Conservation (phyloP, 306 rosid species). For the Trifolium pratense region DNA sequence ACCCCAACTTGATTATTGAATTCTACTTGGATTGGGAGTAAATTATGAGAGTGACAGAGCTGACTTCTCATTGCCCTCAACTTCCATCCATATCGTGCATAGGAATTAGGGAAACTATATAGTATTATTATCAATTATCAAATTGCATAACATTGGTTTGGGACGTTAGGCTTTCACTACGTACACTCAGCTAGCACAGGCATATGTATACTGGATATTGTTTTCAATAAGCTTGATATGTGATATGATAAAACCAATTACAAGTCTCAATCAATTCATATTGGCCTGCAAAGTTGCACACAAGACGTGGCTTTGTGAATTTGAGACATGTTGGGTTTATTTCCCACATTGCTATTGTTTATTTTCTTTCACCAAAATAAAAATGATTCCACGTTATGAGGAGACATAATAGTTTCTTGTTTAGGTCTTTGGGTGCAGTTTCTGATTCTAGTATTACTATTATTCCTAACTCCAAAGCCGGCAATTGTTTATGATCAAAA, state of each 20-base stretch:
- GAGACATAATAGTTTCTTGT: constrained; percentile 27
- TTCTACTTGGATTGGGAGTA: background rate
- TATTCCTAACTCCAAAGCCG: constrained; percentile 20
- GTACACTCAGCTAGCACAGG: background rate
- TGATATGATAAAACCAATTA: background rate
- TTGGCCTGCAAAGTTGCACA: constrained; percentile 33
- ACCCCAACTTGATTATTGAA: background rate
- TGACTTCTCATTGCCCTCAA: background rate
- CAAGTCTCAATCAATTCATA: background rate
- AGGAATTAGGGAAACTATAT: background rate
- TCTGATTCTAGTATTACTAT: background rate
- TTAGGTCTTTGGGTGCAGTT: constrained; percentile 9
- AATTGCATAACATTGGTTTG: background rate
- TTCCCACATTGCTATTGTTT: constrained; percentile 12
- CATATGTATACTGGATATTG: background rate
- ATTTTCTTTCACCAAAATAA: background rate
- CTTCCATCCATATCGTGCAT: constrained; percentile 8
- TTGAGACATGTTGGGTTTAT: constrained; percentile 35
- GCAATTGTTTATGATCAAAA: constrained; percentile 17
- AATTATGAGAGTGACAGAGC: background rate
- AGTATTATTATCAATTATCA: background rate
- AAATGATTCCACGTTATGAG: constrained; percentile 19
- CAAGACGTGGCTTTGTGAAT: background rate
- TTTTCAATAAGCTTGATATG: background rate
- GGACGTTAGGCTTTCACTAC: background rate